Evolutionary conservation across 2,329 filamentous ascomycete species (phyloP).

Genomic region (Verticillium zaregamsianum): DNA sequence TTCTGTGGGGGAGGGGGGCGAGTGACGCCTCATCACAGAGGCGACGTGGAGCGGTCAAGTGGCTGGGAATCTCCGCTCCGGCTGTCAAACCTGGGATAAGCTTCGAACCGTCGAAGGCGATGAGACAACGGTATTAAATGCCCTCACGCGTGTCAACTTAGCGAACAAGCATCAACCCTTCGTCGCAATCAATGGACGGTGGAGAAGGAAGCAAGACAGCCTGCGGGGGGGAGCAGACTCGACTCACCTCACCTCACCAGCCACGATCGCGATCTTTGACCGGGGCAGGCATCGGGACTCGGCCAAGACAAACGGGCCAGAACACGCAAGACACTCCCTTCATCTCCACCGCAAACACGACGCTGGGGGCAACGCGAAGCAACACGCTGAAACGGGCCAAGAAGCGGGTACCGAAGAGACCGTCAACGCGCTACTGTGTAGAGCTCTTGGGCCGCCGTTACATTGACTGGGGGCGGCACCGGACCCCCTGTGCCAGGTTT

Average conservation of each 20-base stretch:
- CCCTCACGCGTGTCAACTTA: neutral
- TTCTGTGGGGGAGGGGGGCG: neutral
- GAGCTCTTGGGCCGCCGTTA: neutral
- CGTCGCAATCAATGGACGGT: neutral
- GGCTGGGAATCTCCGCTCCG: neutral
- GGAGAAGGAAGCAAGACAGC: neutral
- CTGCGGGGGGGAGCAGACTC: too few species aligned
- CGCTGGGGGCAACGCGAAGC: neutral
- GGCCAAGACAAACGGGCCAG: neutral
- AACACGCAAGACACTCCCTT: neutral
- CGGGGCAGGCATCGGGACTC: neutral
- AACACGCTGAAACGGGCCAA: neutral
- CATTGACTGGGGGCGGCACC: neutral
- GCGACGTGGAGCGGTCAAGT: neutral
- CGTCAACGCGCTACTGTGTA: neutral
- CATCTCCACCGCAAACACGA: neutral
- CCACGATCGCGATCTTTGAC: neutral
- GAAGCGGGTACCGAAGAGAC: neutral
- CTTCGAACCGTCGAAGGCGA: neutral
- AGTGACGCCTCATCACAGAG: neutral
- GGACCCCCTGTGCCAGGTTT: neutral
- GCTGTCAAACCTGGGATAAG: neutral
- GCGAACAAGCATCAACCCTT: neutral
- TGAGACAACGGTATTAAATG: neutral
- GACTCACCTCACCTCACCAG: neutral